These are phyloP conservation scores for Francoa sonchifolia DNA, from an alignment of 441 rosid species.

Conservation along the genomic window DNA sequence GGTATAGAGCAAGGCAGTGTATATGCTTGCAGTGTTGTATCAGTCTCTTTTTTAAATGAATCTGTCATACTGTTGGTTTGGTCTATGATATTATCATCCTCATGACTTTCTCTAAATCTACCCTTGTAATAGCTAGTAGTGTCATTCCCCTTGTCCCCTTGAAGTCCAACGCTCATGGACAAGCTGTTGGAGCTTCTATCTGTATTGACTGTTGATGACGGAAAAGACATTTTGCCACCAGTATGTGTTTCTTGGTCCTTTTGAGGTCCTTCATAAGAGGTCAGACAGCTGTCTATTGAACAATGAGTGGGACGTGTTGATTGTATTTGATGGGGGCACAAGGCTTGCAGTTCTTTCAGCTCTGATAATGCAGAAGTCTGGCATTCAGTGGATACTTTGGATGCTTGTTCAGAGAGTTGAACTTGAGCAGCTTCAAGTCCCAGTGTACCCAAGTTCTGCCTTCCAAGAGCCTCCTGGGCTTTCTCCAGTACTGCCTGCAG, in stretches of 20 bases:
- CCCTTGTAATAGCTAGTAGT: constrained; percentile 26
- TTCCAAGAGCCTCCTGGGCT: constrained; percentile 64
- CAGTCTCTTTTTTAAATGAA: constrained; percentile 20
- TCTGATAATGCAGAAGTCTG: constrained; percentile 56
- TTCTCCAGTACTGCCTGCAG: constrained; percentile 64
- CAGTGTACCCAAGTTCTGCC: constrained; percentile 42
- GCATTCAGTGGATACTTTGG: constrained; percentile 73
- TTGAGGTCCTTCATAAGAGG: constrained; percentile 68
- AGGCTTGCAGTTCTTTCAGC: constrained; percentile 54
- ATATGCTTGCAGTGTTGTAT: constrained; percentile 19
- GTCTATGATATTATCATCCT: constrained; percentile 11
- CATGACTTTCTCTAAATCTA: constrained; percentile 28
- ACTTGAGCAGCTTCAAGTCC: constrained; percentile 63
- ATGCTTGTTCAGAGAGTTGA: constrained; percentile 58
- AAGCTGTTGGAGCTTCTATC: constrained; percentile 34
- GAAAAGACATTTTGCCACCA: constrained; percentile 12
- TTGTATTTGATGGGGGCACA: constrained; percentile 44
- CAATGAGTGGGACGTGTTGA: constrained; percentile 51
- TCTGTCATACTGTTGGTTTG: constrained; percentile 14
- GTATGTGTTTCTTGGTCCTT: constrained; percentile 42
- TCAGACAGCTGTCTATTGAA: constrained; percentile 80
- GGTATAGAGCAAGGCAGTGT: constrained; percentile 28
- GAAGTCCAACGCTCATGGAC: constrained; percentile 53
- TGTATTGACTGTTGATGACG: constrained; percentile 26
- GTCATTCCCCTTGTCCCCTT: constrained; percentile 29